phyloP scores from a whole-genome alignment of 352 stramenopile genomes.

The Peronosclerospora sorghi region DNA sequence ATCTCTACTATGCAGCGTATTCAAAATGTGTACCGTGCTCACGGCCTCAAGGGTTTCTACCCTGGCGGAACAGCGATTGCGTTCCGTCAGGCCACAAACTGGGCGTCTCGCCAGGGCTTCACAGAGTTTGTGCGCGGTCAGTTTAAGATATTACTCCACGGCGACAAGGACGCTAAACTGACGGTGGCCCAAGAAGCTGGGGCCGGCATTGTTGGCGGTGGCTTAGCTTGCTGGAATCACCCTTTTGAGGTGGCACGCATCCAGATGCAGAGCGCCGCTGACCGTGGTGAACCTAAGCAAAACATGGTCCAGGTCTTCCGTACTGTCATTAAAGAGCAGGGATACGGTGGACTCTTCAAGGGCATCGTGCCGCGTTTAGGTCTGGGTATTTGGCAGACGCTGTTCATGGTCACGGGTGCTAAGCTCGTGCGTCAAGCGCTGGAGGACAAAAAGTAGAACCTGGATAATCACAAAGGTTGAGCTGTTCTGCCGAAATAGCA shows the following conservation, averaged over 20 bases:
- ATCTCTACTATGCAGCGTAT: conserved; percentile 79
- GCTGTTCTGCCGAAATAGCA: too few species aligned
- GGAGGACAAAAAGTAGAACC: conserved; percentile 38
- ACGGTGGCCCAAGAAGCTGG: conserved; percentile 80
- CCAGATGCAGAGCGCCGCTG: conserved; percentile 85
- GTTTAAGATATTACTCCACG: conserved; percentile 82
- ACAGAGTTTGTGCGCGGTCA: conserved; percentile 80
- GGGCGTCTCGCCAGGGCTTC: conserved; percentile 84
- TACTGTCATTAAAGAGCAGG: conserved; percentile 77
- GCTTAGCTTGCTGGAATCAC: conserved; percentile 87
- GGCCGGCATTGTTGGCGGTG: conserved; percentile 78
- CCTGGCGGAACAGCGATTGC: conserved; percentile 83
- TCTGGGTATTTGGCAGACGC: conserved; percentile 85
- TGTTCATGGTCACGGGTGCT: conserved; percentile 88
- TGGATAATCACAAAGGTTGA: background rate
- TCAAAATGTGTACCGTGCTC: conserved; percentile 69
- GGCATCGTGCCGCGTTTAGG: conserved; percentile 82
- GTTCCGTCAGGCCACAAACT: conserved; percentile 88
- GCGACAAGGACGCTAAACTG: conserved; percentile 77
- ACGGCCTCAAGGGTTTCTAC: conserved; percentile 87
- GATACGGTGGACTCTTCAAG: conserved; percentile 80
- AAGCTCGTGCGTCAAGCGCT: conserved; percentile 85
- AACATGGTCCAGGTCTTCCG: conserved; percentile 87
- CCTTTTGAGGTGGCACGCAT: conserved; percentile 88
- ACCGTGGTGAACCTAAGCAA: conserved; percentile 82